Conservation (phyloP, 768 basidiomycete species). For the Phallus indusiatus region DNA sequence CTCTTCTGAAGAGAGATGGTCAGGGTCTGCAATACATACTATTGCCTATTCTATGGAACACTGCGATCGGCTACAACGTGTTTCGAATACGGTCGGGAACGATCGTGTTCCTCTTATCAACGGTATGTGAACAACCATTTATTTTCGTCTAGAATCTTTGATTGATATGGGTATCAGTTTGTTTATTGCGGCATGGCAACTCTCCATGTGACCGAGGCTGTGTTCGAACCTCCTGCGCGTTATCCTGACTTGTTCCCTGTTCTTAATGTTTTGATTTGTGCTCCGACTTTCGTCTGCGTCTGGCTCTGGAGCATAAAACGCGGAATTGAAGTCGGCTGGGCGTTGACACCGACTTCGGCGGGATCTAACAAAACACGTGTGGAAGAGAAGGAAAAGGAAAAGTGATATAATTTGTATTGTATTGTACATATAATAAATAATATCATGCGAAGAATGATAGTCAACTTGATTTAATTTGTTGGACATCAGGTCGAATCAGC, state of each 20-base stretch:
- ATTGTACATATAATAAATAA: background rate
- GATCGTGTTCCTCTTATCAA: constrained; percentile 38
- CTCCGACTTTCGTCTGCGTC: constrained; percentile 68
- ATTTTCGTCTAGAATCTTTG: background rate
- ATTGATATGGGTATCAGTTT: constrained; percentile 25
- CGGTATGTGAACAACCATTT: constrained; percentile 29
- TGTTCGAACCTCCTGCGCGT: constrained; percentile 54
- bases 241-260: constrained; percentile 84
- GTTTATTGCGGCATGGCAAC: constrained; percentile 44
- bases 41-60: constrained; percentile 70
- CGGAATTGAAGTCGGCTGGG: constrained; percentile 74
- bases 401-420: background rate
- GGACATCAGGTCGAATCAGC: background rate
- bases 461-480: background rate
- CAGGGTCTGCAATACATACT: constrained; percentile 66
- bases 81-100: constrained; percentile 36
- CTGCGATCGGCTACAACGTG: constrained; percentile 69
- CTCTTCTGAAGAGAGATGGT: constrained; percentile 72
- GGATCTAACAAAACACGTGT: background rate
- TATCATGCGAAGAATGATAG: background rate
- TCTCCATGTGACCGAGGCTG: constrained; percentile 57
- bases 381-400: background rate
- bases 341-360: constrained; percentile 26
- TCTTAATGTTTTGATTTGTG: constrained; percentile 73
- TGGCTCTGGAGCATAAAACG: constrained; percentile 89